Conservation (phyloP, 768 basidiomycete species). For the Termitomyces sp. region DNA sequence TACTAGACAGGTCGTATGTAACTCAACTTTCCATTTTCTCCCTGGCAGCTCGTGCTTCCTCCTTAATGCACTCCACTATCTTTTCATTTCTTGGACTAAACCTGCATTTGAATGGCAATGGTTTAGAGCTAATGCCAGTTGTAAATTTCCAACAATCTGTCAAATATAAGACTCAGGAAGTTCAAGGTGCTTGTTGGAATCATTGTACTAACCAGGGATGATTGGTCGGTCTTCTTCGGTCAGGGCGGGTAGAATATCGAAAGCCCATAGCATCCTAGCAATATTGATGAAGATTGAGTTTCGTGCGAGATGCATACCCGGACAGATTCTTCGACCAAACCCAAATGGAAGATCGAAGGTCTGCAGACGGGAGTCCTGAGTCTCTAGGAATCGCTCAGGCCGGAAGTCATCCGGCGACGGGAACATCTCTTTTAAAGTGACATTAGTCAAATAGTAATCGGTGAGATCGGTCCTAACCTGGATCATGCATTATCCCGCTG, state of each 20-base stretch:
- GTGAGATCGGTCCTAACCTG: conserved; percentile 13
- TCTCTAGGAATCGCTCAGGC: conserved; percentile 35
- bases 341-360: conserved; percentile 32
- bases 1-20: no score
- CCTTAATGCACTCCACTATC: conserved; percentile 16
- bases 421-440: conserved; percentile 17
- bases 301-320: conserved; percentile 28
- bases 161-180: background rate
- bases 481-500: conserved; percentile 27
- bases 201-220: background rate
- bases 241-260: conserved; percentile 22
- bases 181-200: no score
- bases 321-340: conserved; percentile 35
- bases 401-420: conserved; percentile 27
- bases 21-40: background rate
- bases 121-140: conserved; percentile 28
- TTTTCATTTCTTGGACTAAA: conserved; percentile 20
- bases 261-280: conserved; percentile 29
- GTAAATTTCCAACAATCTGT: conserved; percentile 14
- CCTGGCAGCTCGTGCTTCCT: conserved; percentile 18
- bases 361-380: conserved; percentile 21
- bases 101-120: conserved; percentile 25
- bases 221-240: conserved; percentile 4
- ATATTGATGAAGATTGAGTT: conserved; percentile 29
- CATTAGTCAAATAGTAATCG: background rate